phyloP scores from a whole-genome alignment of 2,329 filamentous ascomycete genomes.

The Aspergillus alliaceus region DNA sequence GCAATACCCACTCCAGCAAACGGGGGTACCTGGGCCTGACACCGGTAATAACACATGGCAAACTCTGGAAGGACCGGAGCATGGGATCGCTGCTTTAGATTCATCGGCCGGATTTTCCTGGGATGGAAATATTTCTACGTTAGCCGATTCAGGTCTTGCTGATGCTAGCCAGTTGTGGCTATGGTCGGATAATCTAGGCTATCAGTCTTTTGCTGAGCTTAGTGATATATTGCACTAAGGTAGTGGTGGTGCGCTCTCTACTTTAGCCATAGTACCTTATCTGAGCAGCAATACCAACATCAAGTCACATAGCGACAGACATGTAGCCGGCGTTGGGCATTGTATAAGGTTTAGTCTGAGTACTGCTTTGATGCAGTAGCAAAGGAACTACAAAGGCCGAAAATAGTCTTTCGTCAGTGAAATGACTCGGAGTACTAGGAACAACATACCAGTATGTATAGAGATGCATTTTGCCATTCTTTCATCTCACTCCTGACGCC shows the following conservation, averaged over 20 bases:
- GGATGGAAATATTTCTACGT: neutral
- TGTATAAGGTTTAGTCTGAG: too few species aligned
- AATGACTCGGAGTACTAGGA: too few species aligned
- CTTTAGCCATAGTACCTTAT: neutral
- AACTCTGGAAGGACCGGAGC: neutral
- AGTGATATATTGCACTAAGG: neutral
- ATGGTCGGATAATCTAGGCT: neutral
- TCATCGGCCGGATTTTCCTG: neutral
- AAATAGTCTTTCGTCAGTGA: too few species aligned
- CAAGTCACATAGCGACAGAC: neutral
- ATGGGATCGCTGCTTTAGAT: neutral
- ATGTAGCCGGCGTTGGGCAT: too few species aligned
- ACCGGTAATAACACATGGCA: neutral
- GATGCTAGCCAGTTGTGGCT: slow-evolving; percentile 1
- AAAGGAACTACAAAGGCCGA: too few species aligned
- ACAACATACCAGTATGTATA: too few species aligned
- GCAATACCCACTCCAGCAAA: neutral
- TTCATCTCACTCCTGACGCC: too few species aligned
- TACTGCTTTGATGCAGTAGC: too few species aligned
- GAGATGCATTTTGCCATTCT: too few species aligned
- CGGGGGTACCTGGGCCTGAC: neutral
- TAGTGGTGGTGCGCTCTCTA: neutral
- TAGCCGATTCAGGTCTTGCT: neutral
- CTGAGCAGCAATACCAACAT: neutral
- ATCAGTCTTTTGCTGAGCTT: neutral